Evolutionary conservation across 176 grass and related monocot species (phyloP), one percentile per base, ranked within the genome.

Genomic region (Rhipidocladum racemiflorum): DNA sequence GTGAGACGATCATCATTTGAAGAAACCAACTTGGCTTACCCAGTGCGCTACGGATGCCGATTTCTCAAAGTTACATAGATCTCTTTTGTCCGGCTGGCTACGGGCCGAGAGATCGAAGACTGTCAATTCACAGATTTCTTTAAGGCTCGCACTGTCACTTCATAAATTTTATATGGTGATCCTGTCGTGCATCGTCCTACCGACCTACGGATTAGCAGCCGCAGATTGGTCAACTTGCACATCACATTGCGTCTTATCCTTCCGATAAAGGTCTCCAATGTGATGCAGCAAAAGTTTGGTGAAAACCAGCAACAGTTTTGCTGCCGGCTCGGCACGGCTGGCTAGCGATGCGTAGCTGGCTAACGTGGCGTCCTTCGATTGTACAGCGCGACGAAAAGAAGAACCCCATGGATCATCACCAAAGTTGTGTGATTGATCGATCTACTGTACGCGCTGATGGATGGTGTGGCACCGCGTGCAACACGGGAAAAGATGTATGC

Each of bases 211-310:
- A 88, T 65, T 78, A 70, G 66, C 14, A 11, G 76, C 85, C 76
- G 32, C 69, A 75, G 62, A 45, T 70, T 69, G 32, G 82, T 75
- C 76, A 85, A 54, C 81, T 81, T 85, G 82, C 34, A 45, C 53
- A 68, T 68, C 40, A 68, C 62, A 74, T 14, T 68, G 12, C 80
- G 62, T 85, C 40, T 44, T 89, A 61, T 80, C 69, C 70, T 28
- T 80, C 76, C 16, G 34, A 60, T n/a, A 85, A 77, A 56, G 55
- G 44, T 83, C 73, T 70, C 65, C 44, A 10, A 10, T 40, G 51
- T 42, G 78, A 45, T 60, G 39, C 32, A 35, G n/a, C 16, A 38
- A 48, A 48, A 42, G 71, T 76, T 61, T 79, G 18, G 34, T 43
- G 57, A 74, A 54, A 57, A 42, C 39, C 63, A 45, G 42, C 28